Conservation (phyloP, 148 eudicot genomes). For the Rhododendron simsii region DNA sequence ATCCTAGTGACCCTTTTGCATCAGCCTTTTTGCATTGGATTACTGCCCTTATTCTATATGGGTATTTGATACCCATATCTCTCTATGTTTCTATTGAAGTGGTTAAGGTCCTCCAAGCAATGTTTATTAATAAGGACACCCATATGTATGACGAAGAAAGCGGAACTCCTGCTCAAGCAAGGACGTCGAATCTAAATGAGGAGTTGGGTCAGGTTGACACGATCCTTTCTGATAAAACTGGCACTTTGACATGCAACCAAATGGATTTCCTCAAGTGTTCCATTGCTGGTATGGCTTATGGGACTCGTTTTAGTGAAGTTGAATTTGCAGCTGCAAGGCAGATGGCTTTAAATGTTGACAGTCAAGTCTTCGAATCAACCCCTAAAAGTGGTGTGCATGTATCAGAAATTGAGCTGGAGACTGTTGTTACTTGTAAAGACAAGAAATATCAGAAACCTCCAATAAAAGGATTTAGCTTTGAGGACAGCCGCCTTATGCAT, state of each 20-base stretch:
- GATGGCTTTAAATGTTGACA: constrained; percentile 54
- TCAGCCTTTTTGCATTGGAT: constrained; percentile 46
- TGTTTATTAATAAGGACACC: constrained; percentile 72
- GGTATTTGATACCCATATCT: constrained; percentile 89
- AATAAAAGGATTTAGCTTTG: constrained; percentile 82
- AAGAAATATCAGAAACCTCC: constrained; percentile 20
- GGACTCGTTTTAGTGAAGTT: constrained; percentile 71
- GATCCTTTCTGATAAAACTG: constrained; percentile 96
- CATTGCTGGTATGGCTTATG: constrained; percentile 78
- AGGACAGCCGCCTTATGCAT: constrained; percentile 27
- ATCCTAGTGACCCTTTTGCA: rapidly evolving
- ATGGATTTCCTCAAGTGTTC: constrained; percentile 98
- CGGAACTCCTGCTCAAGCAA: constrained; percentile 83
- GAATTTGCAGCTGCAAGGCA: constrained; percentile 89
- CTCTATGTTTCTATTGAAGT: constrained; percentile 93
- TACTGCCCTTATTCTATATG: constrained; percentile 88
- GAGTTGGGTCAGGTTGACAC: constrained; percentile 96
- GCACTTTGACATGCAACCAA: constrained; percentile 94
- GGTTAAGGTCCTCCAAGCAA: constrained; percentile 90
- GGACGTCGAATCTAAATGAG: constrained; percentile 92
- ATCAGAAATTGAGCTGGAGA: constrained; percentile 65
- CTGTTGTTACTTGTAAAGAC: constrained; percentile 18
- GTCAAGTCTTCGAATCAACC: constrained; percentile 23
- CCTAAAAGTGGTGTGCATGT: background rate
- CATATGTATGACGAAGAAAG: constrained; percentile 86